These are phyloP conservation scores for Tolypocladium guangdongense DNA, from an alignment of 2,329 filamentous ascomycete genomes.

Conservation along the genomic window DNA sequence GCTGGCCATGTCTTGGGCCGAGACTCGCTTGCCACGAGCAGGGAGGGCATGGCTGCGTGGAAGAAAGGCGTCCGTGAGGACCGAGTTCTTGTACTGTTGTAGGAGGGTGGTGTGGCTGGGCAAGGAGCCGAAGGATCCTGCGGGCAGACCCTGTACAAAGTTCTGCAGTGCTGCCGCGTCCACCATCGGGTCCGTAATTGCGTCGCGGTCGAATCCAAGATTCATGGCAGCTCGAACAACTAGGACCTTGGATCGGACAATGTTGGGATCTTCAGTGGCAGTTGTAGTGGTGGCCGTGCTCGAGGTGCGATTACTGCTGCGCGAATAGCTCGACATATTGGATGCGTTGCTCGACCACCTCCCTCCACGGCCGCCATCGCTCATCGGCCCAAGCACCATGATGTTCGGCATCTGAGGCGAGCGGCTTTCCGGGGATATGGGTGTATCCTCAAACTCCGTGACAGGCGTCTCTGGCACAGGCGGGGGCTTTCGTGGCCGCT, in stretches of 20 bases:
- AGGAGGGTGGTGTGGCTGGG: slow-evolving; percentile 62
- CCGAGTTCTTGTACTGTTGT: slow-evolving; percentile 69
- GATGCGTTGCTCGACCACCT: slow-evolving; percentile 77
- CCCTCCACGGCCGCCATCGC: slow-evolving; percentile 46
- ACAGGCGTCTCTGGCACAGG: slow-evolving; percentile 78
- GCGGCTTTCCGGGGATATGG: slow-evolving; percentile 69
- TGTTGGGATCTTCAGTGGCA: slow-evolving; percentile 61
- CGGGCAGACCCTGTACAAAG: slow-evolving; percentile 66
- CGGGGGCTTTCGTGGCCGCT: slow-evolving; percentile 36
- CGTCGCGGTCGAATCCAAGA: slow-evolving; percentile 61
- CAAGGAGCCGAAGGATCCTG: slow-evolving; percentile 66
- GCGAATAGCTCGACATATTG: slow-evolving; percentile 69
- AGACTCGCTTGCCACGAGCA: slow-evolving; percentile 44
- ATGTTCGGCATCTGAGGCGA: slow-evolving; percentile 75
- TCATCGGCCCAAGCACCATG: slow-evolving; percentile 65
- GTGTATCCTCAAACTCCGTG: slow-evolving; percentile 88
- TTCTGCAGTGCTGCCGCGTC: slow-evolving; percentile 50
- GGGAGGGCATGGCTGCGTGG: slow-evolving; percentile 31
- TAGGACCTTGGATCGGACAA: slow-evolving; percentile 66
- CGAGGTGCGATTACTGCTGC: slow-evolving; percentile 52
- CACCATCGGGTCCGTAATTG: slow-evolving; percentile 30
- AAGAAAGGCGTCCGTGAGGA: slow-evolving; percentile 58
- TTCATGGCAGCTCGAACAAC: slow-evolving; percentile 81
- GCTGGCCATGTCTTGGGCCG: slow-evolving; percentile 66
- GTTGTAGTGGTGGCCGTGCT: slow-evolving; percentile 64